Evolutionary conservation across 257 asterid genomes (phyloP).

Genomic region (Phtheirospermum japonicum): DNA sequence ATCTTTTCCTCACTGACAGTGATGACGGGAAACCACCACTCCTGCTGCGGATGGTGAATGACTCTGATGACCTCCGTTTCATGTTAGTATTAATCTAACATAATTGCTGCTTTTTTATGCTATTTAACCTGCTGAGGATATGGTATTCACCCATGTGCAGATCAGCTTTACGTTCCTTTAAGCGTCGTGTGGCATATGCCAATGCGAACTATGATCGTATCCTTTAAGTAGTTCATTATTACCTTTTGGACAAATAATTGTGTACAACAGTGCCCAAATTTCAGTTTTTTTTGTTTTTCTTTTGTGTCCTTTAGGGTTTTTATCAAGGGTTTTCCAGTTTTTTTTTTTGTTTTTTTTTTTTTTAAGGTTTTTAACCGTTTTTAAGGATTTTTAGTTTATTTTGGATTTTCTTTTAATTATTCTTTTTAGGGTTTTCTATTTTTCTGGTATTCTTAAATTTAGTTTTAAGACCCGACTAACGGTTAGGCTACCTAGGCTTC

Average conservation of each 20-base stretch:
- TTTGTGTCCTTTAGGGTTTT: no score
- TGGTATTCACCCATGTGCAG: constrained; percentile 33
- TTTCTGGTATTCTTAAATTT: no score
- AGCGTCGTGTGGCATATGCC: constrained; percentile 93
- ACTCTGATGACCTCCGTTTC: constrained; percentile 64
- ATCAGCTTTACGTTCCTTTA: constrained; percentile 77
- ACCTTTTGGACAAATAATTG: background rate
- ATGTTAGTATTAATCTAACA: constrained; percentile 47
- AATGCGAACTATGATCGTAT: constrained; percentile 89
- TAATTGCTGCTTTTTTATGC: background rate
- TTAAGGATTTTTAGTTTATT: no score
- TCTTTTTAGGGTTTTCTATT: no score
- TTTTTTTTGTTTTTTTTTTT: no score
- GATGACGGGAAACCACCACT: constrained; percentile 82
- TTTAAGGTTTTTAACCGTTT: no score
- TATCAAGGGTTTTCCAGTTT: no score
- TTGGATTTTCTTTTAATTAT: no score
- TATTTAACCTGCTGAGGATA: constrained; percentile 22
- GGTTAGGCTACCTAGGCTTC: no score
- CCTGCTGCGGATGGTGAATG: constrained; percentile 74
- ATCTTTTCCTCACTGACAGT: constrained; percentile 80
- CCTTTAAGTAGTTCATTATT: constrained; percentile 35
- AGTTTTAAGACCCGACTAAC: no score
- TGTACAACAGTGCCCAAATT: no score
- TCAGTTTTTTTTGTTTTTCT: no score